Conservation (phyloP, 345 rosid species). For the Chamaenerion angustifolium region DNA sequence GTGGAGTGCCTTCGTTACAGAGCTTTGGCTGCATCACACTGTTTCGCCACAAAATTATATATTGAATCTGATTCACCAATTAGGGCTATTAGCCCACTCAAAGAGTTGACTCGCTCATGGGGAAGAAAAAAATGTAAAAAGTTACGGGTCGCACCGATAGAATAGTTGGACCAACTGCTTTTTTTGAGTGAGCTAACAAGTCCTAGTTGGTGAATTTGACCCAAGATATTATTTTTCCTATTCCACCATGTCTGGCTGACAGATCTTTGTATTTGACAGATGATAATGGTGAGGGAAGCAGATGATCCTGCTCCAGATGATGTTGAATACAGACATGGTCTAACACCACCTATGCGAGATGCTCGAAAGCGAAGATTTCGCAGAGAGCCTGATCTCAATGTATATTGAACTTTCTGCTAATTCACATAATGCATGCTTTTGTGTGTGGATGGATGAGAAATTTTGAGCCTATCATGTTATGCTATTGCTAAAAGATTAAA, state of each 20-base stretch:
- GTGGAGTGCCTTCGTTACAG: conserved; percentile 13
- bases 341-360: conserved; percentile 96
- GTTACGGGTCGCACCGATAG: too few species aligned
- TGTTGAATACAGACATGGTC: conserved; percentile 83
- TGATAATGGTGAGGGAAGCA: conserved; percentile 86
- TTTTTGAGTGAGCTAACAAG: too few species aligned
- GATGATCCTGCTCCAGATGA: conserved; percentile 68
- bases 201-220: not conserved
- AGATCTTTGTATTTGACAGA: conserved; percentile 21
- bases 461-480: not conserved
- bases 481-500: not conserved
- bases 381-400: conserved; percentile 95
- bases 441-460: not conserved
- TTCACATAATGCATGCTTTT: not conserved
- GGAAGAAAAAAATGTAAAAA: too few species aligned
- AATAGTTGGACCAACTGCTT: too few species aligned
- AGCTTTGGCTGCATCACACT: too few species aligned
- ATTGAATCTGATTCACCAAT: too few species aligned
- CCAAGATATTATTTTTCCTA: not conserved
- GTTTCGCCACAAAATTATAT: too few species aligned
- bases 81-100: too few species aligned
- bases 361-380: conserved; percentile 93
- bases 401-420: conserved; percentile 14
- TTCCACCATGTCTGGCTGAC: not conserved
- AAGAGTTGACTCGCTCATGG: too few species aligned